Evolutionary conservation across 352 stramenopile species (phyloP), one percentile per base, ranked within the genome.

Genomic region (Phytophthora cryptogea): DNA sequence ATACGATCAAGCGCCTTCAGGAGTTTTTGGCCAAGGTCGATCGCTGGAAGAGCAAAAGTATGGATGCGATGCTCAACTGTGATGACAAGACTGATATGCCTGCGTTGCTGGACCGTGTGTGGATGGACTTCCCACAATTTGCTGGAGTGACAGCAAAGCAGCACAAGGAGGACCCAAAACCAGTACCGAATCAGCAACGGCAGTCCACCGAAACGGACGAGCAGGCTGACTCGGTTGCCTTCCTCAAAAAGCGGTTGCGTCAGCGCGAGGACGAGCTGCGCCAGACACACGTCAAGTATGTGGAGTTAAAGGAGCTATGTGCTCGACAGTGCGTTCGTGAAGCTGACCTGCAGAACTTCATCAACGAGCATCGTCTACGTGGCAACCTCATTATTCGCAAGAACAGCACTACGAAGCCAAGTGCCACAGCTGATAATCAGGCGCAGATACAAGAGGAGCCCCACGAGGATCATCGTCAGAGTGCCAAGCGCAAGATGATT

Each of bases 341-440:
- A 50, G 78, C 79, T 2, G 83, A 88, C 54, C 33, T 92, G 27
- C 83, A 90, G 54, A 92, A 90, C 42, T 90, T 90, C 49, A 88
- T 92, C 59, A 90, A 90, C 36, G 83, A 90, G 36, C 80, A 92
- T 46, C 83, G 83, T 8, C 57, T 92, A 26, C 79, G 83, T 2
- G 83, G 83, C 5, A 89, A 90, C 31, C 66, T 90, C 8, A 58
- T 87, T 14, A 80, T 90, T 48, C 54, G 64, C 11, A 85, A 84
- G 42, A 56, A 63, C 2, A 61, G 30, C 20, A 48, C 59, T 8
- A 42, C 37, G 14, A 64, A 71, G 14, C 43, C 48, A 5, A 60
- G 50, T 28, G 45, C 11, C 8, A 39, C 17, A 14, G 53, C 41
- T 27, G 61, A 61, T 41, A 70, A 66, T 35, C 67, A 78, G 50